These are phyloP conservation scores for Kwoniella shandongensis DNA, from an alignment of 768 basidiomycete species.

Conservation along the genomic window DNA sequence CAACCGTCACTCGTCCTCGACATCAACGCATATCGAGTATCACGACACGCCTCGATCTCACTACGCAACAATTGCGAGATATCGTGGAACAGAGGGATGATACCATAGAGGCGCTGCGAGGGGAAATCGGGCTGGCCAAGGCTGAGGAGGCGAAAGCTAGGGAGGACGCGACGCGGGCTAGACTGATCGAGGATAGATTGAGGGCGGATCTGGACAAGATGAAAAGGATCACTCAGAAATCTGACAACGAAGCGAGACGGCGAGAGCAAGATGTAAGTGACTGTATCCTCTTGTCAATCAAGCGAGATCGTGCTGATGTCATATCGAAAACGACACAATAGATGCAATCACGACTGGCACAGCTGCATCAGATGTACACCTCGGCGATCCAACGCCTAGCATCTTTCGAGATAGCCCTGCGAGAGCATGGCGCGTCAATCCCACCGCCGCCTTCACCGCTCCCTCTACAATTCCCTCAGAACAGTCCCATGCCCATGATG, in stretches of 20 bases:
- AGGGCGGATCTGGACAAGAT: slow-evolving; percentile 28
- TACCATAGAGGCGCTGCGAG: slow-evolving; percentile 39
- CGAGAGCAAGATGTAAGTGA: slow-evolving; percentile 28
- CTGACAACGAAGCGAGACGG: slow-evolving; percentile 9
- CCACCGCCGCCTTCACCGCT: slow-evolving; percentile 17
- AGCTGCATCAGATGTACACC: slow-evolving; percentile 18
- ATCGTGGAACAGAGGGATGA: slow-evolving; percentile 37
- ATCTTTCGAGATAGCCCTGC: slow-evolving; percentile 7
- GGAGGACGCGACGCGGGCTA: slow-evolving; percentile 27
- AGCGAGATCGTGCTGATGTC: slow-evolving; percentile 1
- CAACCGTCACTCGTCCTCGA: background rate
- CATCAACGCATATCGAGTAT: slow-evolving; percentile 16
- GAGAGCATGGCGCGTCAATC: slow-evolving; percentile 10
- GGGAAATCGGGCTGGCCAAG: slow-evolving; percentile 42
- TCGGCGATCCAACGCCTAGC: slow-evolving; percentile 2
- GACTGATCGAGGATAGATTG: slow-evolving; percentile 25
- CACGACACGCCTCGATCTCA: slow-evolving; percentile 15
- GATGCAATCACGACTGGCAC: slow-evolving; percentile 14
- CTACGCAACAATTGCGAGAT: slow-evolving; percentile 29
- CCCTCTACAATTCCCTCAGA: slow-evolving; percentile 12
- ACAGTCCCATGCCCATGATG: slow-evolving; percentile 5
- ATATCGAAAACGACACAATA: background rate
- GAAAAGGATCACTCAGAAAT: slow-evolving; percentile 5
- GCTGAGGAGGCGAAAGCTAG: slow-evolving; percentile 40
- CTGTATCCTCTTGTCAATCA: background rate